Percentiles rank a stretch among this genome's conserved stretches.
phyloP scores from a whole-genome alignment of 768 basidiomycete species.

The Dentipellis fragilis region DNA sequence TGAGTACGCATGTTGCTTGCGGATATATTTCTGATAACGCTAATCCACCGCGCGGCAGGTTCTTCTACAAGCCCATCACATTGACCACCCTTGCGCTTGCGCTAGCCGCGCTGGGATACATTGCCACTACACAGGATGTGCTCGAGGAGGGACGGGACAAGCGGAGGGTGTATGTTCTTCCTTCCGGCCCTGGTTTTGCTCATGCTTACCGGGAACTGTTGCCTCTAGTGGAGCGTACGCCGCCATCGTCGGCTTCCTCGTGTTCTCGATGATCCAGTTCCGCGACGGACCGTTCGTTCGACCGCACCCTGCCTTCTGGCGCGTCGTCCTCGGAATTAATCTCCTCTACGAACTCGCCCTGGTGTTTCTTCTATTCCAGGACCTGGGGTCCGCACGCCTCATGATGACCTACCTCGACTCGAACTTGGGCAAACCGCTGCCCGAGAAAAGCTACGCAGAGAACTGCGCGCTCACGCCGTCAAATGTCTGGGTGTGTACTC shows the following conservation, averaged over 20 bases:
- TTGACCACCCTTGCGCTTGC: slow-evolving; percentile 62
- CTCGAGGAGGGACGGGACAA: slow-evolving; percentile 78
- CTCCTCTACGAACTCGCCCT: slow-evolving; percentile 74
- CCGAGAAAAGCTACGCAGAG: slow-evolving; percentile 83
- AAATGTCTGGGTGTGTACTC: slow-evolving; percentile 54
- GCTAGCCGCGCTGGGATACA: slow-evolving; percentile 62
- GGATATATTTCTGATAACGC: slow-evolving; percentile 2
- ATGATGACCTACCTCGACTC: slow-evolving; percentile 80
- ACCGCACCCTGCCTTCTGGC: slow-evolving; percentile 84
- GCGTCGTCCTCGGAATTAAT: slow-evolving; percentile 70
- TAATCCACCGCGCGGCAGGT: slow-evolving; percentile 33
- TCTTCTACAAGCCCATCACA: slow-evolving; percentile 81
- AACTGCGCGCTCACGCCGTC: slow-evolving; percentile 54
- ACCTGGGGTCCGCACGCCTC: slow-evolving; percentile 60
- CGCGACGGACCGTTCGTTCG: slow-evolving; percentile 85
- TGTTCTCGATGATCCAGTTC: slow-evolving; percentile 82
- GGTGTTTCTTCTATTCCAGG: slow-evolving; percentile 82
- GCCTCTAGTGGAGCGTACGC: slow-evolving; percentile 63
- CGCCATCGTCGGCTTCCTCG: slow-evolving; percentile 59
- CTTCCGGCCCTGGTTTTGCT: not conserved
- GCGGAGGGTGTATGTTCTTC: slow-evolving; percentile 54
- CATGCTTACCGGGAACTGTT: not conserved
- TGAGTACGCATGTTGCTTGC: slow-evolving; percentile 43
- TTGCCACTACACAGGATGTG: slow-evolving; percentile 79
- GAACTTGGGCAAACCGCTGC: slow-evolving; percentile 57